Evolutionary conservation across 352 stramenopile genomes (phyloP).

Genomic region (Peronospora destructor): DNA sequence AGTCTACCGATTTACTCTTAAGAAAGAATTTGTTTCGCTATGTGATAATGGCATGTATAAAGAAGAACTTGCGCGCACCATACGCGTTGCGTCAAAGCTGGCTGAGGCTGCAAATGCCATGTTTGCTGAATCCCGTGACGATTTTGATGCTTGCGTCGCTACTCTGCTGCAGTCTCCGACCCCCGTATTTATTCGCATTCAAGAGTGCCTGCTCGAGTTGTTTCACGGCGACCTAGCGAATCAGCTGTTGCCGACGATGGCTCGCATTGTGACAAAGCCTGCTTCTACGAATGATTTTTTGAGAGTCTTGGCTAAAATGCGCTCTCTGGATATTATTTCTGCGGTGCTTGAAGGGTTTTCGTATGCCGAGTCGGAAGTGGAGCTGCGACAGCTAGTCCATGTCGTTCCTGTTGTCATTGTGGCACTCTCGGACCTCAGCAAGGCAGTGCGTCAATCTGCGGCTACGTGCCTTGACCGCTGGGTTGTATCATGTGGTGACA

Average conservation of each 20-base stretch:
- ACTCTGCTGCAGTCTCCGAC: slow-evolving; percentile 57
- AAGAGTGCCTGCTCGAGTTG: slow-evolving; percentile 42
- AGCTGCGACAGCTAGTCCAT: slow-evolving; percentile 38
- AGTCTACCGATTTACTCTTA: slow-evolving; percentile 48
- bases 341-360: slow-evolving; percentile 48
- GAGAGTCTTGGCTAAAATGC: slow-evolving; percentile 45
- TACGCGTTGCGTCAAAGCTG: slow-evolving; percentile 46
- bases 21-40: slow-evolving; percentile 55
- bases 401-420: slow-evolving; percentile 61
- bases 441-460: slow-evolving; percentile 52
- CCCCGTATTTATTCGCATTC: slow-evolving; percentile 55
- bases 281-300: slow-evolving; percentile 31
- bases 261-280: slow-evolving; percentile 35
- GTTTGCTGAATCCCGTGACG: slow-evolving; percentile 35
- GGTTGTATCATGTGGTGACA: slow-evolving; percentile 27
- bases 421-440: slow-evolving; percentile 43
- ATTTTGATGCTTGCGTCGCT: slow-evolving; percentile 60
- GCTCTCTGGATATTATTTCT: slow-evolving; percentile 60
- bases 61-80: slow-evolving; percentile 15
- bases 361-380: slow-evolving; percentile 34
- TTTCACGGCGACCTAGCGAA: slow-evolving; percentile 45
- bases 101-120: slow-evolving; percentile 36
- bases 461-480: slow-evolving; percentile 54
- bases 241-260: slow-evolving; percentile 60
- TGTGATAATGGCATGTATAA: slow-evolving; percentile 30